phyloP scores from a whole-genome alignment of 805 yeast species.

The Yamadazyma endophytica region DNA sequence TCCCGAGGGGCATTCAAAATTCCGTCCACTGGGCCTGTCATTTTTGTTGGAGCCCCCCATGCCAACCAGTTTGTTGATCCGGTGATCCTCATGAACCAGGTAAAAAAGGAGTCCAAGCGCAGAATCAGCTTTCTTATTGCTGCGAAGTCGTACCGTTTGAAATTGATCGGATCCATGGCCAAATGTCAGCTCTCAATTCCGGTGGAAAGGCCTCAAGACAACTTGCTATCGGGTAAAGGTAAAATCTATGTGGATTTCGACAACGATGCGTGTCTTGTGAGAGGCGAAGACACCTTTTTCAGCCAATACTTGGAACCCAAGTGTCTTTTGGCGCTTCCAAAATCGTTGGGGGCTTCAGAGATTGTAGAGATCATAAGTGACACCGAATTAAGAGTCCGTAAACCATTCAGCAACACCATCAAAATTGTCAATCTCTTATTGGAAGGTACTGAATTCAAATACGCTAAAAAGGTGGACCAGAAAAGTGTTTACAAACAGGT shows the following conservation, averaged over 20 bases:
- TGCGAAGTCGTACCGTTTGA: conserved; percentile 62
- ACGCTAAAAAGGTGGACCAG: conserved; percentile 85
- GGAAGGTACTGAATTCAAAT: conserved; percentile 56
- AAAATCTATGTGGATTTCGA: conserved; percentile 52
- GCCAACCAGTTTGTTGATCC: conserved; percentile 91
- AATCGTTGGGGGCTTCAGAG: conserved; percentile 71
- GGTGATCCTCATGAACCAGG: conserved; percentile 78
- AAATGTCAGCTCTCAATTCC: conserved; percentile 80
- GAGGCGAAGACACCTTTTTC: conserved; percentile 68
- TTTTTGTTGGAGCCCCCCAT: conserved; percentile 95
- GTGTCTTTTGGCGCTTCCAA: conserved; percentile 75
- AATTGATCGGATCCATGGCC: conserved; percentile 72
- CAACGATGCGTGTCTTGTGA: conserved; percentile 48
- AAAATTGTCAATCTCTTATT: conserved; percentile 41
- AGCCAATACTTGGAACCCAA: conserved; percentile 55
- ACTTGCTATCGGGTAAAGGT: conserved; percentile 65
- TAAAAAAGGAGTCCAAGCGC: conserved; percentile 60
- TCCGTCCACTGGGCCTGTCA: conserved; percentile 73
- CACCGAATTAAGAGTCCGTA: conserved; percentile 61
- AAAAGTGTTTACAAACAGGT: conserved; percentile 78
- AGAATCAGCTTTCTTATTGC: conserved; percentile 83
- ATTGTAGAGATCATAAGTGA: conserved; percentile 67
- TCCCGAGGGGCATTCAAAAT: conserved; percentile 80
- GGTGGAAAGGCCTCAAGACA: conserved; percentile 90
- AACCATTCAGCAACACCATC: conserved; percentile 58